Evolutionary conservation across 805 yeast species (phyloP), one percentile per base, ranked within the genome.

Genomic region (Kuraishia molischiana): DNA sequence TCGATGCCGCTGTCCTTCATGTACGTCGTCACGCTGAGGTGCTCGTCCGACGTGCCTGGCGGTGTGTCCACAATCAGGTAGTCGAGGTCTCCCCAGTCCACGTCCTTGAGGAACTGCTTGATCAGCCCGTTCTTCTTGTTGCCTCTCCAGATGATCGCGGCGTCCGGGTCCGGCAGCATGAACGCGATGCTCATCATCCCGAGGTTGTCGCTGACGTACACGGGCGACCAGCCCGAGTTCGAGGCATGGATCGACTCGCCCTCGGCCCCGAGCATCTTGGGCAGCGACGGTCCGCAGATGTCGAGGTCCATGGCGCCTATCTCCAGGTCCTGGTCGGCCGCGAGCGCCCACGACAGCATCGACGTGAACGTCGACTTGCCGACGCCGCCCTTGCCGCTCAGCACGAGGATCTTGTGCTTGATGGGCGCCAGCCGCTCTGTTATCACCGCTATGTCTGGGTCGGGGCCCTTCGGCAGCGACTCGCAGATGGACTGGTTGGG

Each of bases 11-110:
- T 77, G 26, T 85, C 95, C 50, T 85, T 83, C 72, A 92, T 64
- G 52, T 85, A 89, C 37, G 84, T 79, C 24, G 89, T 85, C 24
- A 92, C 89, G 5, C 95, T 79, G 31, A 92, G 69, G 59, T 92
- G 99, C 56, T 92, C 99, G 59, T 92, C 99, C 0, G 95, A 82
- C 0, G 99, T 92, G 0, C 99, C 98, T 0, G 99, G 99, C 0
- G 98, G 99, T 0, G 99, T 92, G 52, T 92, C 99, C 14, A 92
- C 82, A 13, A 92, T 72, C 46, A 92, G 65, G 51, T 84, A 92
- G 56, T 92, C 97, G 39, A 84, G 59, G 19, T 71, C 69, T 4
- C 95, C 95, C 99, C 99, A 92, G 50, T 85, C 87, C 2, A 92
- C 97, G 49, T 90, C 97, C 52, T 84, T 86, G 38, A 92, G 65